A percentile compares a stretch with the other conserved stretches of the same genome.
Evolutionary conservation across 805 yeast genomes (phyloP).

Genomic region (Sugiyamaella chiloensis): DNA sequence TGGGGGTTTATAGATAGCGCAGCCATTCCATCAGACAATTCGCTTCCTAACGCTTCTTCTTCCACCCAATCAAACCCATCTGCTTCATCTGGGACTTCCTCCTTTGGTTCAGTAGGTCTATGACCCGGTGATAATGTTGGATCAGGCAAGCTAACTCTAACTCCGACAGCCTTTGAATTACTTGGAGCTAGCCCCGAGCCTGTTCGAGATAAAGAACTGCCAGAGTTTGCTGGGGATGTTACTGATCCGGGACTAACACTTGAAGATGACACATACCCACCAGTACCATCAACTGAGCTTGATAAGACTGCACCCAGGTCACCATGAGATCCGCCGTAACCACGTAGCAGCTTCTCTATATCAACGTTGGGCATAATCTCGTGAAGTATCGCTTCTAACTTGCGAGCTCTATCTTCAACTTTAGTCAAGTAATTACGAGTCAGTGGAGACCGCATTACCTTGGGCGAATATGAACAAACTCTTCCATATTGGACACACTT

Average conservation of each 20-base stretch:
- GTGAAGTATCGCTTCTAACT: conserved; percentile 44
- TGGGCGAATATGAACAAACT: conserved; percentile 76
- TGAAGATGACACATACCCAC: conserved; percentile 1
- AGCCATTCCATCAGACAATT: conserved; percentile 58
- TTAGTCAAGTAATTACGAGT: conserved; percentile 70
- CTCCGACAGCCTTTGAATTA: background rate
- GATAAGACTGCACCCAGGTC: conserved; percentile 1
- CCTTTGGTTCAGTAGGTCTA: conserved; percentile 30
- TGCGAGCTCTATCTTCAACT: conserved; percentile 58
- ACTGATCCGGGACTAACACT: conserved; percentile 1
- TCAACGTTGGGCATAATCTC: conserved; percentile 47
- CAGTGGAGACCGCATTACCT: conserved; percentile 72
- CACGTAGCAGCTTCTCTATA: conserved; percentile 38
- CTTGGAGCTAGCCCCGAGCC: background rate
- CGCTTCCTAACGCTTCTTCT: conserved; percentile 38
- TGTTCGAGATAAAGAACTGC: background rate
- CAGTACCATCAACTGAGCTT: conserved; percentile 2
- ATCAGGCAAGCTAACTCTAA: background rate
- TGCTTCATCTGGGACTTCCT: conserved; percentile 43
- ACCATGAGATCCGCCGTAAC: background rate
- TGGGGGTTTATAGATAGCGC: conserved; percentile 50
- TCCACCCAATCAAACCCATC: conserved; percentile 62
- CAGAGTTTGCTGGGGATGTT: conserved; percentile 1
- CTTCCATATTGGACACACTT: conserved; percentile 71
- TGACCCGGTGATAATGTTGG: conserved; percentile 14